Evolutionary conservation across 2,329 filamentous ascomycete species (phyloP), one percentile per base, ranked within the genome.

Genomic region (Basipetospora chlamydospora): DNA sequence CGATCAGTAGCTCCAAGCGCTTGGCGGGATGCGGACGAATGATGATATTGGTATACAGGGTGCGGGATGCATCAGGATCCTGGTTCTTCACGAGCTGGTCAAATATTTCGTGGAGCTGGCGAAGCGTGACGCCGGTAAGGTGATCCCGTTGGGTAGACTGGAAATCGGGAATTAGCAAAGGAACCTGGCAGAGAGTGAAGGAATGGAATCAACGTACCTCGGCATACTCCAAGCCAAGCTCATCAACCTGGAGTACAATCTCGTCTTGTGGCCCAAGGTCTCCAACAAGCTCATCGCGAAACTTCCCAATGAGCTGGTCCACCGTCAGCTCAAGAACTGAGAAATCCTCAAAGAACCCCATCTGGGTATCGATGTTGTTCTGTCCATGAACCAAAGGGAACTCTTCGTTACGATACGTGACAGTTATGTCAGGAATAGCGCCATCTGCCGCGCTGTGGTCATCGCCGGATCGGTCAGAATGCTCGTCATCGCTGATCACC

Each of bases 151-250:
- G 46, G 6, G 48, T 54, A 22, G 58, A 57, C 60, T 64, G 33
- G 2, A 12, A 3, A 21, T 5, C 15, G 4, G 22, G 18, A 32
- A n/a, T 32, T 22, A 16, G 23, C 3, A 6, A 20, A 20, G 10
- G 26, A 25, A 16, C 20, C 5, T 17, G 4, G 22, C 18, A 31
- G 13, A 34, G 21, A 13, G 22, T 3, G 5, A 18, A 22, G 8
- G 26, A 22, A 15, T 21, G 8, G 4, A 13, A 6, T 10, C 32
- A 12, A 42, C 60, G 43, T 52, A 66, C 64, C 54, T 70, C 66
- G 15, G 63, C 54, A 48, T 70, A 68, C 47, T 70, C 66, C 22
- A 71, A 53, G 7, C 63, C 64, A 28, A 71, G 57, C 40, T 67
- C 61, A 20, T 70, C 64, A 32, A 70, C 52, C 40, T 66, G 63